A percentile compares a stretch with the other conserved stretches of the same genome.
Evolutionary conservation across 306 rosid species (phyloP).

Genomic region (Parietaria judaica): DNA sequence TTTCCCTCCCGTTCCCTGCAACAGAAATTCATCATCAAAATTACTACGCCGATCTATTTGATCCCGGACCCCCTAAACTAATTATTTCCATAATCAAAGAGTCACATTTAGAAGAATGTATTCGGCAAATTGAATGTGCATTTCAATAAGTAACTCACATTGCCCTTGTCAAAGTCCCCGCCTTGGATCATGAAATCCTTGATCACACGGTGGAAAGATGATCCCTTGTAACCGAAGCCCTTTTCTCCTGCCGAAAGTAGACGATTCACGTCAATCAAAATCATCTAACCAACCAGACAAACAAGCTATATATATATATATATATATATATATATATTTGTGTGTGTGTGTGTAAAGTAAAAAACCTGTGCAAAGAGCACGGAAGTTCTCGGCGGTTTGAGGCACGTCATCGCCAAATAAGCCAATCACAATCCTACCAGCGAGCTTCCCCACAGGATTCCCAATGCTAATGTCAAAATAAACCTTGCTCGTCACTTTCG

Average conservation of each 20-base stretch:
- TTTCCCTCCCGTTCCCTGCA: constrained; percentile 93
- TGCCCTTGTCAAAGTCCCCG: constrained; percentile 90
- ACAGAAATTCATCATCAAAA: constrained; percentile 12
- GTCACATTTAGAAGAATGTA: too few relatives aligned
- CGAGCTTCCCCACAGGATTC: constrained; percentile 90
- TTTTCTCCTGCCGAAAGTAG: constrained; percentile 58
- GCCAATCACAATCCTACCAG: constrained; percentile 82
- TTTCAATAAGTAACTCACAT: constrained; percentile 27
- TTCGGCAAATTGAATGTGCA: too few relatives aligned
- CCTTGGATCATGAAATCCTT: constrained; percentile 99
- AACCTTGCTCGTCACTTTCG: constrained; percentile 81
- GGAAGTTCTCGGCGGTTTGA: constrained; percentile 82
- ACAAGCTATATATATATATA: not conserved
- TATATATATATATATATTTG: too few relatives aligned
- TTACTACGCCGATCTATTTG: constrained; percentile 4
- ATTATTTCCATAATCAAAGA: too few relatives aligned
- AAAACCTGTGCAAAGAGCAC: constrained; percentile 96
- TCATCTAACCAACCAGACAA: not conserved
- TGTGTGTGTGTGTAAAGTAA: too few relatives aligned
- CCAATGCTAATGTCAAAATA: constrained; percentile 81
- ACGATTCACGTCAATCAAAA: not conserved
- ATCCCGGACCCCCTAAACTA: not conserved
- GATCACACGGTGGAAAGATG: constrained; percentile 81
- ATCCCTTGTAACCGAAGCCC: constrained; percentile 85
- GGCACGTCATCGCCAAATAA: constrained; percentile 96